Evolutionary conservation across 495 filamentous ascomycete genomes (phyloP).

Genomic region (Penicillium canariense): DNA sequence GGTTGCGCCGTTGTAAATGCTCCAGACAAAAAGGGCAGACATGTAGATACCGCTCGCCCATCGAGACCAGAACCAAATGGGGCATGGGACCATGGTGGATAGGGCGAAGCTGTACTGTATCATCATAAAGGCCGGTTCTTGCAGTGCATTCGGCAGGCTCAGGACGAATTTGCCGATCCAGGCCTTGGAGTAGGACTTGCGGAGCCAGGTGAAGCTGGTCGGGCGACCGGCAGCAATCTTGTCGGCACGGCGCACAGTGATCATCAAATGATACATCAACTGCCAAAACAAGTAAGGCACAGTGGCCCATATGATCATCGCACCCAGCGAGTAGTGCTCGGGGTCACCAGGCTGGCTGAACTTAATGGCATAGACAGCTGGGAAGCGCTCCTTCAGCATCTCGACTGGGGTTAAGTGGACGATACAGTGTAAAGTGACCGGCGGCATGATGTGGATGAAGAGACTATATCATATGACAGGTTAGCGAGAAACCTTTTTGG

Average conservation of each 20-base stretch:
- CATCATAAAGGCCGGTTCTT: constrained; percentile 91
- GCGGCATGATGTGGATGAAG: constrained; percentile 99
- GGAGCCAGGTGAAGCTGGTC: constrained; percentile 96
- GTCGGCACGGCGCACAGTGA: constrained; percentile 85
- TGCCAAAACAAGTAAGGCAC: constrained; percentile 93
- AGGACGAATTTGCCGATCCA: constrained; percentile 87
- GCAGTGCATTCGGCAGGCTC: constrained; percentile 66
- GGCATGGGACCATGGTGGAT: constrained; percentile 88
- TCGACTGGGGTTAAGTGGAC: constrained; percentile 74
- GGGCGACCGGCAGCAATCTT: constrained; percentile 95
- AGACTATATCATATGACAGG: constrained; percentile 49
- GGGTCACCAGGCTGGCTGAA: constrained; percentile 65
- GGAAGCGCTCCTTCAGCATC: constrained; percentile 69
- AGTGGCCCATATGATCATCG: constrained; percentile 93
- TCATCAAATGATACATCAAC: constrained; percentile 84
- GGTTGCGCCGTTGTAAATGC: constrained; percentile 90
- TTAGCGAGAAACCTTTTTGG: constrained; percentile 11
- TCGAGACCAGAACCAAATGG: constrained; percentile 90
- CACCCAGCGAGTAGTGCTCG: constrained; percentile 72
- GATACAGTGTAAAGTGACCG: constrained; percentile 85
- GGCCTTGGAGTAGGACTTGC: constrained; percentile 79
- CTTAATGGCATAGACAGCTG: constrained; percentile 81
- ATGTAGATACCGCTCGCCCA: constrained; percentile 78
- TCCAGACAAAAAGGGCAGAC: constrained; percentile 78
- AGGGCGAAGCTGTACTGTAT: constrained; percentile 92